phyloP scores from a whole-genome alignment of 352 stramenopile species.

The Discostella stelligera region DNA sequence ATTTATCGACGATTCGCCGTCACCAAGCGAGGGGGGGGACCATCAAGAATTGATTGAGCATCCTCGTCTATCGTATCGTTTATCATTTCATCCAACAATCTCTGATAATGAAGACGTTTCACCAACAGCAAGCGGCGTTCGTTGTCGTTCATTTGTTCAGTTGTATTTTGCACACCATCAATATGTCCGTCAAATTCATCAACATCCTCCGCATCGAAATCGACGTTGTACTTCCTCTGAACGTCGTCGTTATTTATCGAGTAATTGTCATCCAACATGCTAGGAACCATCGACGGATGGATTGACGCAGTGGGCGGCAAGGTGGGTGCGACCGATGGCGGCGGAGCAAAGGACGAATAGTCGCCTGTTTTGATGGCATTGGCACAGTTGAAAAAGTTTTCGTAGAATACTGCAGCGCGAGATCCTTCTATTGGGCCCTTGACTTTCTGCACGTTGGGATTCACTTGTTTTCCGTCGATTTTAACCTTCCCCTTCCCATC shows the following conservation, averaged over 20 bases:
- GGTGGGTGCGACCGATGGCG: conserved; percentile 15
- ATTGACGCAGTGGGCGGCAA: conserved; percentile 15
- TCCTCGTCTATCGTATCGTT: conserved; percentile 4
- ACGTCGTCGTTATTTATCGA: too few species aligned
- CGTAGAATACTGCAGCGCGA: conserved; percentile 64
- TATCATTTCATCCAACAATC: conserved; percentile 3
- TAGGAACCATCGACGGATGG: conserved; percentile 19
- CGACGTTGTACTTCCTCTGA: too few species aligned
- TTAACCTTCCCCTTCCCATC: neutral
- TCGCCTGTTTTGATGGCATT: conserved; percentile 66
- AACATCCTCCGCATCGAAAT: too few species aligned
- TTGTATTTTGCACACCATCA: conserved; percentile 5
- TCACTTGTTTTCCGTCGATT: conserved; percentile 14
- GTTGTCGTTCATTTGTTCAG: neutral
- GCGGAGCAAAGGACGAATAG: conserved; percentile 59
- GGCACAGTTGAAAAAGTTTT: conserved; percentile 68
- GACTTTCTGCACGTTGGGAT: conserved; percentile 45
- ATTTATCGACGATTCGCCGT: neutral
- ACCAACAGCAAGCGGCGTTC: neutral
- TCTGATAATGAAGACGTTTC: conserved; percentile 3
- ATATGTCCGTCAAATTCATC: too few species aligned
- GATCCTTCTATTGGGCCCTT: conserved; percentile 35
- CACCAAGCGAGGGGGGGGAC: neutral
- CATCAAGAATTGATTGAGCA: neutral
- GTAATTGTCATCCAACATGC: neutral